phyloP scores from a whole-genome alignment of 805 yeast species.

The Metschnikowia santaceciliae region DNA sequence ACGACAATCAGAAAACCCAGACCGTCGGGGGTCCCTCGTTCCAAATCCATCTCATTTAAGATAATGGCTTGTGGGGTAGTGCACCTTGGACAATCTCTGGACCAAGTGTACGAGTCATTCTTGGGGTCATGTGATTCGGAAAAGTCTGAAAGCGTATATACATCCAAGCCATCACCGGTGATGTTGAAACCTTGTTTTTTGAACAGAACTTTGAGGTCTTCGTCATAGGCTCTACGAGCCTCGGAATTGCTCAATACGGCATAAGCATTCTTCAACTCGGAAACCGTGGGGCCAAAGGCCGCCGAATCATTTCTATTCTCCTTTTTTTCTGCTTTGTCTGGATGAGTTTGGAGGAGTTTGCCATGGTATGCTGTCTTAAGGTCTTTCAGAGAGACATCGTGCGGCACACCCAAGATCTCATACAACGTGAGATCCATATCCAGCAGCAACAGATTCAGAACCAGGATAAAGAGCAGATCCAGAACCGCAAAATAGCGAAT shows the following conservation, averaged over 20 bases:
- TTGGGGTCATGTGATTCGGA: slow-evolving; percentile 30
- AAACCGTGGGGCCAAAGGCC: background rate
- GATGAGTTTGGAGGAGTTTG: slow-evolving; percentile 63
- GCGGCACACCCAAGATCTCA: slow-evolving; percentile 51
- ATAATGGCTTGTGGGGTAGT: slow-evolving; percentile 47
- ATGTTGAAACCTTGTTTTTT: slow-evolving; percentile 36
- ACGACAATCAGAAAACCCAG: slow-evolving; percentile 60
- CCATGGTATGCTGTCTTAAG: slow-evolving; percentile 63
- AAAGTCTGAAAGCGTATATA: slow-evolving; percentile 62
- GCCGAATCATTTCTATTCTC: background rate
- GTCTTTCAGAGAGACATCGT: slow-evolving; percentile 32
- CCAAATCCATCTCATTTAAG: slow-evolving; percentile 59
- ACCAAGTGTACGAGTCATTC: slow-evolving; percentile 29
- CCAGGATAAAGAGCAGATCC: too few relatives aligned
- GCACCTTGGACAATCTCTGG: slow-evolving; percentile 67
- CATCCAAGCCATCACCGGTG: slow-evolving; percentile 70
- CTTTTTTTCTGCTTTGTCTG: slow-evolving; percentile 53
- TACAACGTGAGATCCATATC: slow-evolving; percentile 35
- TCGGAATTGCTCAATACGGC: slow-evolving; percentile 42
- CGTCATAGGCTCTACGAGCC: slow-evolving; percentile 51
- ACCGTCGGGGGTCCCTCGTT: slow-evolving; percentile 49
- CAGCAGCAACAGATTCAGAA: background rate
- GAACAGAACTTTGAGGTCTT: slow-evolving; percentile 29
- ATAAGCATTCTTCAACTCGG: slow-evolving; percentile 58
- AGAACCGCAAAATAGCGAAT: too few relatives aligned